phyloP scores from a whole-genome alignment of 768 basidiomycete species.

The Rhodotorula babjevae region DNA sequence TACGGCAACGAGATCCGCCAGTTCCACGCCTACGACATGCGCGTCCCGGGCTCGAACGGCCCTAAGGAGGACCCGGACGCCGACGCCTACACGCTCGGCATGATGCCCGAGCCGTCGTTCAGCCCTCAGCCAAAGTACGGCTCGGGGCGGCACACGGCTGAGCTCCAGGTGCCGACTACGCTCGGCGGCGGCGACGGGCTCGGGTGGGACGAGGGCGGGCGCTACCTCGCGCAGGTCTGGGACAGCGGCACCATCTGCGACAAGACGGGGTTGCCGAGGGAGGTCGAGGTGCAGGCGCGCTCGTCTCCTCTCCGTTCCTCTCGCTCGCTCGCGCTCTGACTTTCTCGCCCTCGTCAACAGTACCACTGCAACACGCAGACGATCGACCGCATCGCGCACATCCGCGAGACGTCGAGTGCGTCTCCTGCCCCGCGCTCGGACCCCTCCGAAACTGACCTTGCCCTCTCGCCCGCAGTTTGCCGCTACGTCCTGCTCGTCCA shows the following conservation, averaged over 20 bases:
- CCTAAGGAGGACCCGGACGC: slow-evolving; percentile 44
- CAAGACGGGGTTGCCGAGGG: slow-evolving; percentile 77
- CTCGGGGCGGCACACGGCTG: slow-evolving; percentile 56
- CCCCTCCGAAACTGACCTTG: neutral
- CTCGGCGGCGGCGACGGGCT: slow-evolving; percentile 59
- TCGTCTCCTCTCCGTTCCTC: neutral
- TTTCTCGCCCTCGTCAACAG: slow-evolving; percentile 18
- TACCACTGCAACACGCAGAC: slow-evolving; percentile 44
- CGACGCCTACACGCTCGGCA: slow-evolving; percentile 42
- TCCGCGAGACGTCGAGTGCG: slow-evolving; percentile 41
- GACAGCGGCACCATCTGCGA: slow-evolving; percentile 76
- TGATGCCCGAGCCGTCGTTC: slow-evolving; percentile 29
- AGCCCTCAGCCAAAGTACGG: slow-evolving; percentile 39
- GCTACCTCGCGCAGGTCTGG: slow-evolving; percentile 75
- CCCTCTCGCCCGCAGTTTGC: slow-evolving; percentile 61
- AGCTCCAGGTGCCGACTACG: slow-evolving; percentile 60
- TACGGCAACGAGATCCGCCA: slow-evolving; percentile 89
- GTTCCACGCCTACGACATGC: slow-evolving; percentile 70
- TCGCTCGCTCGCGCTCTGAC: slow-evolving; percentile 17
- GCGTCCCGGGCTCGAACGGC: slow-evolving; percentile 51
- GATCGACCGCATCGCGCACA: slow-evolving; percentile 42
- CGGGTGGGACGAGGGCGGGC: slow-evolving; percentile 32
- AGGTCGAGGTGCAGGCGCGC: slow-evolving; percentile 89
- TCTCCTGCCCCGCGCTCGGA: slow-evolving; percentile 5
- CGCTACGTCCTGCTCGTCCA: slow-evolving; percentile 90